A percentile compares a stretch with the other conserved stretches of the same genome.
phyloP scores from a whole-genome alignment of 352 stramenopile species.

The Pythium monospermum region DNA sequence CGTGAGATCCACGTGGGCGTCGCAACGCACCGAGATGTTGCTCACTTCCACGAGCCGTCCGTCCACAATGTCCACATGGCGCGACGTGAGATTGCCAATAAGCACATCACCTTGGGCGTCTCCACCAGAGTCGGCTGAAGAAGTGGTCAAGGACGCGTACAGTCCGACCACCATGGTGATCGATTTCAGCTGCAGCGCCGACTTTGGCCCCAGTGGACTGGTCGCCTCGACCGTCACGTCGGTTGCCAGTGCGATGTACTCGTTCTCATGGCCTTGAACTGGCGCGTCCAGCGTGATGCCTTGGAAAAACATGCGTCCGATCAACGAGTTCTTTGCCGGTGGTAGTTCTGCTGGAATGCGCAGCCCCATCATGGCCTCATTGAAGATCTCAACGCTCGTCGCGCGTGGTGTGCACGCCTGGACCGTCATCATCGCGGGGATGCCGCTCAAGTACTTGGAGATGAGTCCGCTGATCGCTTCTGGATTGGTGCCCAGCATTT shows the following conservation, averaged over 20 bases:
- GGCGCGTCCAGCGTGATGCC: conserved; percentile 48
- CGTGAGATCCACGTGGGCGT: conserved; percentile 39
- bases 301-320: conserved; percentile 64
- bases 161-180: conserved; percentile 62
- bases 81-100: conserved; percentile 46
- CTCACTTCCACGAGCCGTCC: conserved; percentile 47
- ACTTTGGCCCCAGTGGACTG: conserved; percentile 58
- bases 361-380: conserved; percentile 66
- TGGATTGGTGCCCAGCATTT: conserved; percentile 60
- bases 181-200: conserved; percentile 46
- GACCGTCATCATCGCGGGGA: conserved; percentile 46
- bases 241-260: conserved; percentile 38
- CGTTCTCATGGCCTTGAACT: conserved; percentile 35
- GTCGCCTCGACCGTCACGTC: conserved; percentile 59
- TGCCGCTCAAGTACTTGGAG: conserved; percentile 68
- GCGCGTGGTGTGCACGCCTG: conserved; percentile 55
- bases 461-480: conserved; percentile 71
- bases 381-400: conserved; percentile 64
- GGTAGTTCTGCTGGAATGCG: conserved; percentile 55
- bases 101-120: conserved; percentile 21
- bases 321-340: conserved; percentile 50
- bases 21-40: conserved; percentile 70
- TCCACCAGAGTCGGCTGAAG: too few species aligned
- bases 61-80: conserved; percentile 48
- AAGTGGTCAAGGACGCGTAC: conserved; percentile 18